Evolutionary conservation across 441 rosid genomes (phyloP).

Genomic region (Breynia disticha): DNA sequence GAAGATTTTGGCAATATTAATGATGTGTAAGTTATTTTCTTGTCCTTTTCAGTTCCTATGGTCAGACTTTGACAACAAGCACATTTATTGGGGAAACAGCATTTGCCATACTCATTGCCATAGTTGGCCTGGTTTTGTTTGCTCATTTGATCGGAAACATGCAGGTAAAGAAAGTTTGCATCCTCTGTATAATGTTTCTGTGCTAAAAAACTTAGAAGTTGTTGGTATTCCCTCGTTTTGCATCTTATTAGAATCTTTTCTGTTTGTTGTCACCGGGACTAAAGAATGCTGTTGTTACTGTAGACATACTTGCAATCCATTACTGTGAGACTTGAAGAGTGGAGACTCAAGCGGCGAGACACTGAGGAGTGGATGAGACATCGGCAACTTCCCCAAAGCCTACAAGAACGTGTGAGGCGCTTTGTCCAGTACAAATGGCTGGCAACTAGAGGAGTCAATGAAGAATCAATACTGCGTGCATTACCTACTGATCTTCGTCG

Average conservation of each 20-base stretch:
- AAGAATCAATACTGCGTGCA: constrained; percentile 61
- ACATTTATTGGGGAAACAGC: constrained; percentile 74
- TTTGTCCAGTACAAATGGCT: constrained; percentile 88
- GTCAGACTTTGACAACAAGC: constrained; percentile 53
- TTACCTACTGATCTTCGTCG: constrained; percentile 71
- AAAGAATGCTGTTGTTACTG: background rate
- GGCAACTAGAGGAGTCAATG: constrained; percentile 82
- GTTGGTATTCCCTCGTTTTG: background rate
- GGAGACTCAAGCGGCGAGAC: constrained; percentile 84
- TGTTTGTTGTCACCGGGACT: no score
- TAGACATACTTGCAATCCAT: constrained; percentile 94
- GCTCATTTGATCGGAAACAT: constrained; percentile 89
- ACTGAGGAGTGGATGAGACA: constrained; percentile 98
- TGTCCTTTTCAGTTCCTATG: constrained; percentile 54
- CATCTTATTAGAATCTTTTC: no score
- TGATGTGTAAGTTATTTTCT: background rate
- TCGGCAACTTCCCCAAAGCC: constrained; percentile 65
- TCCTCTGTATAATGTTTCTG: background rate
- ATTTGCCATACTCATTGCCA: constrained; percentile 71
- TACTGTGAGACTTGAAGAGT: constrained; percentile 86
- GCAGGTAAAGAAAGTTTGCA: constrained; percentile 46
- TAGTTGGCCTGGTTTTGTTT: constrained; percentile 77
- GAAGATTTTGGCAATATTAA: no score
- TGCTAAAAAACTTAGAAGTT: background rate
- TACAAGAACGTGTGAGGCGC: constrained; percentile 52